Base-by-base conservation (phyloP, 2,329 filamentous ascomycete species). In the Trichoderma aggressivum region DNA sequence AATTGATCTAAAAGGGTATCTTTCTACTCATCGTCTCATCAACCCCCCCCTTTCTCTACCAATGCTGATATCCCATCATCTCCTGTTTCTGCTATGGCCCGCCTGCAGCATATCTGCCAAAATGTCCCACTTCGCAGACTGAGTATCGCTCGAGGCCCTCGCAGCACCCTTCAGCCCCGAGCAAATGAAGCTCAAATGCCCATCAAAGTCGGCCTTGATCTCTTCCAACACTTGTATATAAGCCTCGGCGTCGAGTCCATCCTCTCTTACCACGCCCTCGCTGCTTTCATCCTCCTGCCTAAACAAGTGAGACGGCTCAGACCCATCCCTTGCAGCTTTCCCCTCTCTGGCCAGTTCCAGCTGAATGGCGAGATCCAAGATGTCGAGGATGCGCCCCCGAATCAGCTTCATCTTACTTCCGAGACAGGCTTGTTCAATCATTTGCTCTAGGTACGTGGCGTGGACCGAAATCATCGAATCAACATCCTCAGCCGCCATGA, bases 401-500 rank as follows among this genome's bases (percentile, higher is more conserved):
- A 98, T 92, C 0, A 92, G 90, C 18, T 86, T 84, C 5, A 97
- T 81, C 68, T 90, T 91, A 18, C 85, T 82, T 0, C 91, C 89
- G 0, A 97, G 86, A 28, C 96, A 87, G 11, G 92, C 89, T 74
- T 93, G 90, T 36, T 89, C 87, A 70, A 90, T 83, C 12, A 96
- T 82, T 2, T 86, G 86, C 58, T 84, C 85, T 58, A 92, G 82
- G 76, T 91, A 95, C 0, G 80, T 78, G 5, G 87, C 81, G 78
- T 97, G 94, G 1, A 90, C 85, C 1, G 81, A 81, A 30, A 94
- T 90, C 92, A 98, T 97, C 30, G 87, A 87, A 77, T 98, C 94
- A 11, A 98, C 89, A 74, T 95, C 93, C 30, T 86, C 84, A 0
- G 93, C 89, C 7, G 83, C 81, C 16, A 81, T 80, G 65, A 98